Percentiles rank a stretch among this genome's conserved stretches.
Conservation (phyloP, 2,329 filamentous ascomycete species). For the Alternaria novae-zelandiae region DNA sequence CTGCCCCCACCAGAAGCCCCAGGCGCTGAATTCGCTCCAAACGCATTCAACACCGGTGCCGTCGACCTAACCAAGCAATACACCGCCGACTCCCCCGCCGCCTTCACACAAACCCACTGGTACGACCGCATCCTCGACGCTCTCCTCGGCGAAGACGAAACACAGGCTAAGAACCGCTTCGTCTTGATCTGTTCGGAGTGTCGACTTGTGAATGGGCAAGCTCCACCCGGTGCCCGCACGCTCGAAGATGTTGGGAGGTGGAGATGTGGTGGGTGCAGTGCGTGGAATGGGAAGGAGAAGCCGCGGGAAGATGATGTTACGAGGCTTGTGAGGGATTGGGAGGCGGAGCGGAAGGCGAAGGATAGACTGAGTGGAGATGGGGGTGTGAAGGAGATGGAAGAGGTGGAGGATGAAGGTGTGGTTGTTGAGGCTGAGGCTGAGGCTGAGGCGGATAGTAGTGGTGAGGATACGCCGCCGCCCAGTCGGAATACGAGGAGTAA, state of each 20-base stretch:
- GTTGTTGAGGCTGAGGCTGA: constrained; percentile 14
- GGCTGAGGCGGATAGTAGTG: constrained; percentile 15
- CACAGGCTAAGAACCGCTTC: constrained; percentile 85
- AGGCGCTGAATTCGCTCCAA: constrained; percentile 74
- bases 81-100: constrained; percentile 44
- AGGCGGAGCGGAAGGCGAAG: constrained; percentile 60
- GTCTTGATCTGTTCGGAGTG: constrained; percentile 84
- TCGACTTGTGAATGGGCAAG: constrained; percentile 91
- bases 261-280: constrained; percentile 86
- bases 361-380: constrained; percentile 18
- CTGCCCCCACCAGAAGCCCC: constrained; percentile 24
- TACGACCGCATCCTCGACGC: constrained; percentile 94
- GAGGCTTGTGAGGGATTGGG: constrained; percentile 39
- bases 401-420: constrained; percentile 32
- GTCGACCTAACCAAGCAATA: constrained; percentile 38
- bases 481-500: constrained; percentile 52
- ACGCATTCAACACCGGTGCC: constrained; percentile 60
- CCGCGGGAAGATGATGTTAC: constrained; percentile 73
- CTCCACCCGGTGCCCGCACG: constrained; percentile 81
- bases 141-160: constrained; percentile 93
- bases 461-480: constrained; percentile 35
- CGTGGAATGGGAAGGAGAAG: constrained; percentile 82
- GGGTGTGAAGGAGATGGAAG: constrained; percentile 9
- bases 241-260: constrained; percentile 83
- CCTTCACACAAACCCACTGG: constrained; percentile 69